Base-by-base conservation (phyloP, 2,329 filamentous ascomycete genomes). In the Lasiodiplodia theobromae region DNA sequence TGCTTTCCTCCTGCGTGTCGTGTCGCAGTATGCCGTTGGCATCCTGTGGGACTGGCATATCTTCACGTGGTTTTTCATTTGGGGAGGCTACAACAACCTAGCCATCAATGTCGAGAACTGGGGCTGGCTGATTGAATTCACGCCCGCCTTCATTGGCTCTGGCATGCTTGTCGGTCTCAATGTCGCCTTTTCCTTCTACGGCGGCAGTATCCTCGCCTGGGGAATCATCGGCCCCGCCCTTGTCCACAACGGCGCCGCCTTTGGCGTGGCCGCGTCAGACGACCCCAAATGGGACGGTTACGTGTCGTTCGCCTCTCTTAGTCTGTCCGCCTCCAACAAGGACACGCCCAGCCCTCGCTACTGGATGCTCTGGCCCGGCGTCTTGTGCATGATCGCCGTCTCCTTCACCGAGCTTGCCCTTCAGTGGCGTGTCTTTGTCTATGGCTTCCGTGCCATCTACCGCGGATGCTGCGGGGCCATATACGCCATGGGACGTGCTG, bases 41-140 rank as follows among this genome's bases (percentile, higher is more conserved):
- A 86, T 89, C 68, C 78, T 89, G 6, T 88, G 86, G 82, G 86
- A 87, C 75, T 87, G 86, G 85, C 85, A 86, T 70, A 76, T 84
- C 70, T 85, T 86, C 70, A 83, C 82, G 25, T 84, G 83, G 83
- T 83, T 88, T 75, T 87, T 82, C 74, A 84, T 85, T 72, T 88
- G 86, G 86, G 80, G 82, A 66, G 79, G 82, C 65, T 84, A 86
- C 77, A 82, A 79, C 53, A 86, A 68, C 70, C 75, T 76, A 18
- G 86, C 85, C 0, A 79, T 88, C 37, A 80, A 82, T 56, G 82
- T 86, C 21, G 86, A 89, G 76, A 87, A 85, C 76, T 89, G 87
- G 88, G 86, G 86, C 14, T 89, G 87, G 87, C 81, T 85, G 71
- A 80, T 88, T 56, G 86, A 88, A 71, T 84, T 83, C 72, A 89